phyloP scores from a whole-genome alignment of 257 asterid species.

The Rubia yunnanensis region DNA sequence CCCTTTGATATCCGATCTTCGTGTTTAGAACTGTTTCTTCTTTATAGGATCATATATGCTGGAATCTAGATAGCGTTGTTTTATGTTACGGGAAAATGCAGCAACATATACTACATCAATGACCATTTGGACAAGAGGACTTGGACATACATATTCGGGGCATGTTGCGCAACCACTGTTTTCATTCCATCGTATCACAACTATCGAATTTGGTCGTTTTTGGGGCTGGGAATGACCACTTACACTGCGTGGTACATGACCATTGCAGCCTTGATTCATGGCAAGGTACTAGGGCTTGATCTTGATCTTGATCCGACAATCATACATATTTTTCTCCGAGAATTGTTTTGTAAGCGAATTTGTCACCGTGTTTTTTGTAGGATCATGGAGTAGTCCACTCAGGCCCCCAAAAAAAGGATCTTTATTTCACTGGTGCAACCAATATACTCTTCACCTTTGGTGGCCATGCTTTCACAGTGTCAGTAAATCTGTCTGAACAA shows the following conservation, averaged over 20 bases:
- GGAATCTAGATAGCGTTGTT: not conserved
- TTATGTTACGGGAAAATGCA: slow-evolving; percentile 19
- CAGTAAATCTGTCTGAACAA: slow-evolving; percentile 15
- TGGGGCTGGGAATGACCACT: slow-evolving; percentile 85
- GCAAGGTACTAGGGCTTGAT: slow-evolving; percentile 45
- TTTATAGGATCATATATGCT: no score
- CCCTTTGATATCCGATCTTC: not conserved
- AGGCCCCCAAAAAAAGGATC: slow-evolving; percentile 53
- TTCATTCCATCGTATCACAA: slow-evolving; percentile 85
- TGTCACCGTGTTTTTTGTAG: slow-evolving; percentile 18
- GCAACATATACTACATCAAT: slow-evolving; percentile 75
- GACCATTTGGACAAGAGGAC: slow-evolving; percentile 82
- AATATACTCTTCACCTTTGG: slow-evolving; percentile 83
- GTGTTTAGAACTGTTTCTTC: not conserved
- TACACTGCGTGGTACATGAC: slow-evolving; percentile 92
- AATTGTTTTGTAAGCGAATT: not conserved
- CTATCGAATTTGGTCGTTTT: slow-evolving; percentile 81
- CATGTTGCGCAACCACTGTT: slow-evolving; percentile 84
- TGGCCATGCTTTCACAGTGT: slow-evolving; percentile 95
- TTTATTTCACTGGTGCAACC: slow-evolving; percentile 91
- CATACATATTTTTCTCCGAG: not conserved
- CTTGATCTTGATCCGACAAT: not conserved
- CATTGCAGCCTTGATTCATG: slow-evolving; percentile 53
- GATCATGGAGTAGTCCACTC: slow-evolving; percentile 50
- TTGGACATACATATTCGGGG: slow-evolving; percentile 91